Evolutionary conservation across 331 rosid genomes (phyloP), one percentile per base, ranked within the genome.

Genomic region (Quercus phellos): DNA sequence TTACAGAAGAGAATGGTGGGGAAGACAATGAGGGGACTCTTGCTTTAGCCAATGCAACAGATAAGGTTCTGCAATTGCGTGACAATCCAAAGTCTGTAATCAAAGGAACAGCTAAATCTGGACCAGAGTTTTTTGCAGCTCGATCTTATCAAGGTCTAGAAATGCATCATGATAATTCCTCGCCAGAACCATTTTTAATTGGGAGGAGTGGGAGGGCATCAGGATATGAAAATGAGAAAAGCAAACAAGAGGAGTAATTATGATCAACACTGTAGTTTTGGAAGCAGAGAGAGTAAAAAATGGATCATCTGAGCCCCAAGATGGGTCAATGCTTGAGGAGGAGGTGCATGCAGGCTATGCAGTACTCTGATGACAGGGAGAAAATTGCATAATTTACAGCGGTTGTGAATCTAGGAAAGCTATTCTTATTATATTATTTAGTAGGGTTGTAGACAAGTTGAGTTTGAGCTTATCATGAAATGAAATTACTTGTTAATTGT

Each of bases 181-280:
- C 72, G 59, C 91, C 94, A 0, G 92, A 89, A 63, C 87, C 91
- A 24, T 92, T 76, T 85, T 68, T 89, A 27, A 68, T 78, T 4
- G 98, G 97, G 51, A 75, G 92, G 80, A 88, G 78, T 55, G 96
- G 97, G 79, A 88, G 90, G 84, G 96, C 96, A 24, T 82, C 96
- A 3, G 85, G 85, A 26, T 92, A 94, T 22, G 78, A 67, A 29
- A 86, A 83, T 56, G 98, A 91, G 87, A 88, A 88, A 61, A 72
- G 34, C 19, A 63, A 43, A 51, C 73, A 16, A 30, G 83, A 81
- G 50, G 82, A 82, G 55, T 3, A 17, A n/a, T 73, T 43, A 43
- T 75, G 60, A 54, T 51, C 30, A 46, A 14, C n/a, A 13, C 9
- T 50, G 51, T 43, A 8, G 14, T 43, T 46, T 14, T 30, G 29